Base-by-base conservation (phyloP, 2,329 filamentous ascomycete genomes). In the Fusarium sp. region DNA sequence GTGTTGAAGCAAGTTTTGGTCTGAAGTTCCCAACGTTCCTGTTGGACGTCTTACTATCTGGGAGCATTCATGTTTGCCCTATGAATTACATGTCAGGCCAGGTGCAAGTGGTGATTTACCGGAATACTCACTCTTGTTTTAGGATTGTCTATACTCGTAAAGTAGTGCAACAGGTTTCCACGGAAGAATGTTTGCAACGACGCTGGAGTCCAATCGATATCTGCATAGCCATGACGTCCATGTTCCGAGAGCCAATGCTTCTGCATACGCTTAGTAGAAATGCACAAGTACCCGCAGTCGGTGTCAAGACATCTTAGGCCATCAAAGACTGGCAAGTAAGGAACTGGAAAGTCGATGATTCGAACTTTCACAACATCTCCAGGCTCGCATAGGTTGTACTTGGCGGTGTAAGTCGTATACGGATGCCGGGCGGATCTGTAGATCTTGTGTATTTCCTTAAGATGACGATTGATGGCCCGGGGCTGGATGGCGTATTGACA, bases 361-460 rank as follows among this genome's bases (percentile, higher is more conserved):
- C 20, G 7, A 11, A 60, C 14, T 2, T 45, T 36, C 18, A 33
- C 16, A 11, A 72, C 33, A 6, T 70, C 38, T 5, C 52, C 60
- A 11, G 69, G 58, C 6, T 40, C 20, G 10, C 16, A 42, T 2
- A 68, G 69, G 7, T 59, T 18, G 27, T 66, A 47, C 6, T 38
- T 47, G 14, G 45, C 20, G 2, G 61, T 58, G 25, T 65, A 74
- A 13, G 68, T 47, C n/a, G 63, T 45, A 33, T 70, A 74, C 0
- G 69, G 71, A n/a, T 42, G 63, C 3, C 71, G 60, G 1, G 42
- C 50, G 14, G 35, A 47, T 13, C 71, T 56, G 20, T 63, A 63
- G n/a, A 74, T 68, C 20, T 63, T 66, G 56, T 74, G 71, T 20
- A 72, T 70, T 3, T 74, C 71, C 7, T 74, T 74, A 8, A 74